Base-by-base conservation (phyloP, 805 yeast genomes). In the Cyberlindnera bimundalis region DNA sequence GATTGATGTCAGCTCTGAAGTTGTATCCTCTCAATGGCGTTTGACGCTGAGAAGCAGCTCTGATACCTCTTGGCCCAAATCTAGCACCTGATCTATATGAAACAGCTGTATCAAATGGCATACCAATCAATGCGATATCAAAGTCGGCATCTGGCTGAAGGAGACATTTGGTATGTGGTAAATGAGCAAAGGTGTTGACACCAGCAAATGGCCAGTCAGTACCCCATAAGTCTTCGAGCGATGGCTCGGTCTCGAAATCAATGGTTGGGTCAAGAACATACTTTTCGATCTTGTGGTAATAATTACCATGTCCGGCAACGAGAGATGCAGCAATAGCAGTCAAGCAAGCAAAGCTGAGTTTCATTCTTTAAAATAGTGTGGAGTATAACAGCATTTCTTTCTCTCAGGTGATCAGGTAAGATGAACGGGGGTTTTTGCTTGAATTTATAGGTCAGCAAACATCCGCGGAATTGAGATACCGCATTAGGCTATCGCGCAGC, bases 161-260 rank as follows among this genome's bases (percentile, higher is more conserved):
- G 16, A 85, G 67, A 56, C 95, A 86, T 43, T 68, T 69, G 29
- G 73, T 67, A 42, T 74, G 70, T 18, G 78, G 78, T 37, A 86
- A 63, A 47, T 86, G 93, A 2, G 93, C 95, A 70, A 84, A 86
- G 0, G 86, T 75, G 54, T 74, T 74, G 33, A 79, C 69, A 1
- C 86, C 87, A 43, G 73, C 73, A 50, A 79, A 80, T 6, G 84
- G 84, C 90, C 90, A 83, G 30, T 74, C 78, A 33, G 70, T 71
- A 5, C 84, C 90, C 93, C 93, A 84, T 45, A 76, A 64, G 10
- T 78, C 75, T 24, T 75, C 67, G n/a, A 83, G 62, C 6, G 71
- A 53, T 2, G 75, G 71, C n/a, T 46, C 47, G 35, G 50, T 45
- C 15, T 42, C 50, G 19, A 42, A 40, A 28, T 44, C 38, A 25